Conservation (phyloP, 352 stramenopile species). For the Thalassiosira tumida region DNA sequence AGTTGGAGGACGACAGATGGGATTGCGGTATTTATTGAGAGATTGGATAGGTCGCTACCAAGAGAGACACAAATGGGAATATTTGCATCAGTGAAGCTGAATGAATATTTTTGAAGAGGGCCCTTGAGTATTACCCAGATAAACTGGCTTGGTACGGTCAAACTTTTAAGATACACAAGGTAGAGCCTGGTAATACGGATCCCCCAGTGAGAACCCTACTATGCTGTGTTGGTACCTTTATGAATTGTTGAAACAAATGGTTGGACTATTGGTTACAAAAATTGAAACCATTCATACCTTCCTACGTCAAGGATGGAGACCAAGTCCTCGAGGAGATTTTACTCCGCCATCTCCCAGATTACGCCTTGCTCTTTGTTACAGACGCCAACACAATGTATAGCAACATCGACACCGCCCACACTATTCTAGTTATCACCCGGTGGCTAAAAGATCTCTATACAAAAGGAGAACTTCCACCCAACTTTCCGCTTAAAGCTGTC, state of each 20-base stretch:
- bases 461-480: not conserved
- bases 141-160: slow-evolving; percentile 34
- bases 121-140: not conserved
- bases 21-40: no score
- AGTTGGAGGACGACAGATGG: no score
- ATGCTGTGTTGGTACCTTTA: slow-evolving; percentile 25
- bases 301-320: slow-evolving; percentile 40
- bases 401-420: slow-evolving; percentile 53
- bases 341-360: not conserved
- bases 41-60: no score
- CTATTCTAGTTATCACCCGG: slow-evolving; percentile 1
- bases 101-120: not conserved
- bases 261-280: slow-evolving; percentile 55
- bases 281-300: slow-evolving; percentile 26
- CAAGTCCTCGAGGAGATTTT: slow-evolving; percentile 3
- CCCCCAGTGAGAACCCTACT: slow-evolving; percentile 34
- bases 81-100: not conserved
- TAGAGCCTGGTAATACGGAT: no score
- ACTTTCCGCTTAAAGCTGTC: slow-evolving; percentile 50
- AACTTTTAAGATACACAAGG: slow-evolving; percentile 61
- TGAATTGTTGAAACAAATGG: slow-evolving; percentile 24
- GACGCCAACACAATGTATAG: slow-evolving; percentile 59
- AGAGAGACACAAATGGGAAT: not conserved
- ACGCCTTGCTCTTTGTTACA: slow-evolving; percentile 17
- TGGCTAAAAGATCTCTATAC: not conserved